A percentile compares a stretch with the other conserved stretches of the same genome.
Conservation (phyloP, 23 red algal species). For the Gracilaria domingensis region DNA sequence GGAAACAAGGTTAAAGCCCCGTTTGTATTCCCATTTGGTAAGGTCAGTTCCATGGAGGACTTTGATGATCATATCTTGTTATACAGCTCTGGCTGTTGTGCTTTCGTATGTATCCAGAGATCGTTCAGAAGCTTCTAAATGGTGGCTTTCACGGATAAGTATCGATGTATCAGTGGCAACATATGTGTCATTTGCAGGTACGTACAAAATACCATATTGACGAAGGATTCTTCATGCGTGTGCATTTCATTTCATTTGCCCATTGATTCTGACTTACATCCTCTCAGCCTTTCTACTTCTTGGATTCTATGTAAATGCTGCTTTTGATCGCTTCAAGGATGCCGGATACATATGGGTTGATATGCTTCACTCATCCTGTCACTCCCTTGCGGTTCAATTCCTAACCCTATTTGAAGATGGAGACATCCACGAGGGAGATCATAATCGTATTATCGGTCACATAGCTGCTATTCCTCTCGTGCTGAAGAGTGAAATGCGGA, state of each 20-base stretch:
- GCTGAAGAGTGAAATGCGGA: slow-evolving; percentile 40
- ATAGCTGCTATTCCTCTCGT: slow-evolving; percentile 45
- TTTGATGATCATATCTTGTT: slow-evolving; percentile 1
- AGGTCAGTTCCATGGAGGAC: slow-evolving; percentile 39
- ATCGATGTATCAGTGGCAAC: slow-evolving; percentile 18
- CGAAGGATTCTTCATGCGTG: no score
- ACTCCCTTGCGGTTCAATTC: slow-evolving; percentile 43
- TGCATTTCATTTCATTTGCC: no score
- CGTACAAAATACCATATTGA: not conserved
- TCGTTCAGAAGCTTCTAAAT: not conserved
- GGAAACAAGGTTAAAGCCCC: not conserved
- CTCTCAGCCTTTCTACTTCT: slow-evolving; percentile 47
- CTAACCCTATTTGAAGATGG: slow-evolving; percentile 13
- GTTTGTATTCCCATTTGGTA: slow-evolving; percentile 35
- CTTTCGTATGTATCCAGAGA: slow-evolving; percentile 36
- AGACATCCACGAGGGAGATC: slow-evolving; percentile 40
- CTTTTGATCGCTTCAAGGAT: slow-evolving; percentile 30
- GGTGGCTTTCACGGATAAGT: slow-evolving; percentile 49
- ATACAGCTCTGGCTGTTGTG: slow-evolving; percentile 13
- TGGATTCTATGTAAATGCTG: slow-evolving; percentile 43
- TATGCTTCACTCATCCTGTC: slow-evolving; percentile 15
- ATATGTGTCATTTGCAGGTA: slow-evolving; percentile 56
- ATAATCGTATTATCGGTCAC: slow-evolving; percentile 37
- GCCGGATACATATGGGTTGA: slow-evolving; percentile 40
- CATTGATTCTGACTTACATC: no score